A percentile compares a stretch with the other conserved stretches of the same genome.
Conservation (phyloP, 2,329 filamentous ascomycete species). For the Dactylonectria estremocensis region DNA sequence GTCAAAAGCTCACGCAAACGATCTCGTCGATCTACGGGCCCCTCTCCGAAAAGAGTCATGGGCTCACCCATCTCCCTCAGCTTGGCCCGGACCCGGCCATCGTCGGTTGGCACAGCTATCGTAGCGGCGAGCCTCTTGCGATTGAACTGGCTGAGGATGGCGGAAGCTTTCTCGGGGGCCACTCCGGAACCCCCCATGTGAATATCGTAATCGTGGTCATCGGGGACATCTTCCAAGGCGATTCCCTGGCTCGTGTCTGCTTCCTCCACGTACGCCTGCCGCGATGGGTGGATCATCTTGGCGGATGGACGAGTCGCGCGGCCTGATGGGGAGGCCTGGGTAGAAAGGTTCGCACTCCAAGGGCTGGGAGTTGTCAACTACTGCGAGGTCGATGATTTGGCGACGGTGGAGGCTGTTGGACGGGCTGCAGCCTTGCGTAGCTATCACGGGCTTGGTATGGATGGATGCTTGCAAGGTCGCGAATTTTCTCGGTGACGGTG, state of each 20-base stretch:
- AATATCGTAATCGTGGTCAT: constrained; percentile 89
- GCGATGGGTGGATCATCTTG: constrained; percentile 85
- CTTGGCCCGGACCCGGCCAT: constrained; percentile 84
- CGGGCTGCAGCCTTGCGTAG: constrained; percentile 22
- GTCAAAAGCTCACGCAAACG: constrained; percentile 86
- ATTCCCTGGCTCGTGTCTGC: constrained; percentile 69
- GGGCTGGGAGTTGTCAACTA: neutral
- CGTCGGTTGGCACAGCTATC: constrained; percentile 94
- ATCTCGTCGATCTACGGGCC: constrained; percentile 86
- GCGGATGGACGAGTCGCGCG: constrained; percentile 21
- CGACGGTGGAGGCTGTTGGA: neutral
- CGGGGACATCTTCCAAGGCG: constrained; percentile 66
- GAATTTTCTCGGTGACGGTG: constrained; percentile 47
- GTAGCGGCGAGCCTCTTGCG: constrained; percentile 91
- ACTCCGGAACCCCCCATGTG: constrained; percentile 76
- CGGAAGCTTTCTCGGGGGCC: constrained; percentile 85
- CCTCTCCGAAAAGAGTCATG: constrained; percentile 94
- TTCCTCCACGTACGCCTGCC: constrained; percentile 96
- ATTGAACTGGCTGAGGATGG: constrained; percentile 89
- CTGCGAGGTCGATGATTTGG: neutral
- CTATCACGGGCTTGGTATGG: constrained; percentile 22
- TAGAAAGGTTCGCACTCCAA: neutral
- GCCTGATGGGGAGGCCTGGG: neutral
- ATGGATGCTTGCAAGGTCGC: constrained; percentile 9
- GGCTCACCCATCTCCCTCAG: constrained; percentile 93